A percentile compares a stretch with the other conserved stretches of the same genome.
These are phyloP conservation scores for Marchantia polymorpha DNA, from an alignment of 225 moss, liverwort and hornwort species.

Conservation along the genomic window DNA sequence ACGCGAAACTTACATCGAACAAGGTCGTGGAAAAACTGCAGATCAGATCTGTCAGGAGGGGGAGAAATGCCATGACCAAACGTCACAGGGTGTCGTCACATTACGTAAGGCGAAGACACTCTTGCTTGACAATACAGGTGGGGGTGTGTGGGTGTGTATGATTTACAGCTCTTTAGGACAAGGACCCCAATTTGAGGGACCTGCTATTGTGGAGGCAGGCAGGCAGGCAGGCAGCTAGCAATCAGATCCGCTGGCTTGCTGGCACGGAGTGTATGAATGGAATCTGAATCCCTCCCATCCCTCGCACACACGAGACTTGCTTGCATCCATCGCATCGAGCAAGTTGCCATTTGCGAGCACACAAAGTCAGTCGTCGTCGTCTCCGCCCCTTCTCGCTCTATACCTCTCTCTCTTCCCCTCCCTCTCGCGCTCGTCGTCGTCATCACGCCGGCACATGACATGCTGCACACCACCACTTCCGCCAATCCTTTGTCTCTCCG, in stretches of 20 bases:
- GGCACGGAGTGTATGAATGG: not conserved
- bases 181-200: conserved; percentile 4
- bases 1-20: not conserved
- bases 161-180: conserved; percentile 1
- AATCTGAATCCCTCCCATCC: not conserved
- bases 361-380: not conserved
- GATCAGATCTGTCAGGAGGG: no score
- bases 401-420: no score
- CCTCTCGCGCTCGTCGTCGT: not conserved
- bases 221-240: not conserved
- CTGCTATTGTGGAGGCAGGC: conserved; percentile 1
- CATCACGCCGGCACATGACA: not conserved
- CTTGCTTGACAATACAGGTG: no score
- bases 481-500: not conserved
- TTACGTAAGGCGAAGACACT: no score
- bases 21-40: no score
- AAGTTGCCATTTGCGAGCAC: not conserved
- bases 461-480: not conserved
- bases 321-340: not conserved
- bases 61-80: no score
- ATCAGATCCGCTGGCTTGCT: conserved; percentile 3
- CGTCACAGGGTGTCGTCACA: no score
- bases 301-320: not conserved
- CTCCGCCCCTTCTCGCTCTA: no score
- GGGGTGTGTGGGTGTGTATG: not conserved